A percentile compares a stretch with the other conserved stretches of the same genome.
These are phyloP conservation scores for Peniophora sp. DNA, from an alignment of 1,284 basidiomycete genomes.

Conservation along the genomic window DNA sequence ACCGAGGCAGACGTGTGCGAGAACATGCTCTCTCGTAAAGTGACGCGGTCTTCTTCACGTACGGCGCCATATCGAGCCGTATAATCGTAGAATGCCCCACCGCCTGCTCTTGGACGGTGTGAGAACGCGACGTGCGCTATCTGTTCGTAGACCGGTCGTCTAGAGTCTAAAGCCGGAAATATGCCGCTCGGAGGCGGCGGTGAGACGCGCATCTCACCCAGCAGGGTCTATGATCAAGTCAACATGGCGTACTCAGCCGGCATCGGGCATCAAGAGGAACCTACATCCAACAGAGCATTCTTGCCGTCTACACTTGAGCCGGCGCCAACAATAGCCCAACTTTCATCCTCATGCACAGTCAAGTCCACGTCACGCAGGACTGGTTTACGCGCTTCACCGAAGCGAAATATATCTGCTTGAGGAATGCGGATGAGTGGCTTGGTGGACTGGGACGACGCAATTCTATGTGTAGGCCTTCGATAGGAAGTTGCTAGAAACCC, in stretches of 20 bases:
- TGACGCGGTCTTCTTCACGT: conserved; percentile 72
- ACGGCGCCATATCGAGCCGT: conserved; percentile 85
- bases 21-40: conserved; percentile 65
- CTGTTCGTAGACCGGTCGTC: conserved; percentile 31
- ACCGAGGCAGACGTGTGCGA: conserved; percentile 32
- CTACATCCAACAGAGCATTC: conserved; percentile 52
- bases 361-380: conserved; percentile 43
- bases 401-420: conserved; percentile 39
- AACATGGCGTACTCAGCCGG: background rate
- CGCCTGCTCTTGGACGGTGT: conserved; percentile 46
- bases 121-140: conserved; percentile 71
- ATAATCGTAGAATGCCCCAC: conserved; percentile 84
- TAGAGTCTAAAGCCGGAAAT: conserved; percentile 57
- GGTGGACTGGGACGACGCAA: background rate
- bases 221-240: conserved; percentile 9
- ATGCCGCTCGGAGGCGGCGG: conserved; percentile 56
- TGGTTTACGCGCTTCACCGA: conserved; percentile 36
- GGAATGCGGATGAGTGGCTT: conserved; percentile 30
- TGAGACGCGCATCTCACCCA: conserved; percentile 13
- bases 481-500: background rate
- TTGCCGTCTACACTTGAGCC: conserved; percentile 39
- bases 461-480: background rate
- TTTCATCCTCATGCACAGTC: conserved; percentile 53
- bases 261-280: conserved; percentile 7
- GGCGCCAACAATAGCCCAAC: conserved; percentile 66